Evolutionary conservation across 176 grass and related monocot species (phyloP).

Genomic region (Eleusine indica): DNA sequence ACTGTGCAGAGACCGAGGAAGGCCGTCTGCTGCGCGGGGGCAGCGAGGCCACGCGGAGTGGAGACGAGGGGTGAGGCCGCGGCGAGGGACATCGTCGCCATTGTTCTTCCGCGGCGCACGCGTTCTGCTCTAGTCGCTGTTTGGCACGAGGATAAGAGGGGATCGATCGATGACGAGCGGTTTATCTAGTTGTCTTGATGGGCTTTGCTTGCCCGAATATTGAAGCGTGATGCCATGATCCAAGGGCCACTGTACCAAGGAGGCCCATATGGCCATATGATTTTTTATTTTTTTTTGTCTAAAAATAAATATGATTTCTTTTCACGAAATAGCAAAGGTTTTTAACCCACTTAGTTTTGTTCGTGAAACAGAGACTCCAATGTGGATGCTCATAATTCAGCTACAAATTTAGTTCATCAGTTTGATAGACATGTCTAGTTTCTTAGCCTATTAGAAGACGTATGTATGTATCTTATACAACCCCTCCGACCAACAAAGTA

Average conservation of each 20-base stretch:
- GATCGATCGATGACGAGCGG: neutral
- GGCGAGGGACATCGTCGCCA: slow-evolving; percentile 51
- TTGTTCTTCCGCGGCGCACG: slow-evolving; percentile 33
- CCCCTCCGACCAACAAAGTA: too few relatives aligned
- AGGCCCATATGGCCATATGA: neutral
- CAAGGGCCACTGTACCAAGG: neutral
- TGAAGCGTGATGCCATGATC: neutral
- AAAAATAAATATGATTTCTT: too few relatives aligned
- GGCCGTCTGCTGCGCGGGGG: neutral
- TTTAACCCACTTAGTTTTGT: too few relatives aligned
- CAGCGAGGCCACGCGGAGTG: slow-evolving; percentile 32
- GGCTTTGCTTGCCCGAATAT: neutral
- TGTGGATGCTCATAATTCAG: too few relatives aligned
- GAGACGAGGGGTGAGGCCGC: slow-evolving; percentile 51
- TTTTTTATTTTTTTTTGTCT: too few relatives aligned
- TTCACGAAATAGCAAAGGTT: too few relatives aligned
- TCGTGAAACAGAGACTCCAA: too few relatives aligned
- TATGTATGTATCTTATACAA: too few relatives aligned
- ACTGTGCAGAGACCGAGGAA: slow-evolving; percentile 29
- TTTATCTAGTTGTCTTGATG: slow-evolving; percentile 29
- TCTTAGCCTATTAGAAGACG: too few relatives aligned
- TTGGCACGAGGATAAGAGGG: slow-evolving; percentile 39
- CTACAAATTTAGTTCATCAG: too few relatives aligned
- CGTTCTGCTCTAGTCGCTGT: slow-evolving; percentile 16
- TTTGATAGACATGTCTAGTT: too few relatives aligned